Evolutionary conservation across 169 alveolate species (phyloP).

Genomic region (Cytauxzoon felis): DNA sequence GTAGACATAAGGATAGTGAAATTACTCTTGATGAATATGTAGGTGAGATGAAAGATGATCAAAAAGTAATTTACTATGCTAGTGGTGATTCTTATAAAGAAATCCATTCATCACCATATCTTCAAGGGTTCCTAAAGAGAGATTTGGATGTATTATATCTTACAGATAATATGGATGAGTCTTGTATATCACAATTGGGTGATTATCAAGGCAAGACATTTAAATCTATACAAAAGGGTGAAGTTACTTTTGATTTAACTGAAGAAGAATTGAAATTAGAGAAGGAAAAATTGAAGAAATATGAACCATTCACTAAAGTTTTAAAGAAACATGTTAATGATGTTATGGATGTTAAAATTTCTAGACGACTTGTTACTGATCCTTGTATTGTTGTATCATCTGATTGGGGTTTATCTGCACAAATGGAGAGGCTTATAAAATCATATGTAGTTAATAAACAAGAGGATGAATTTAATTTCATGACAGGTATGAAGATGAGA

Average conservation of each 20-base stretch:
- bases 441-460: slow-evolving; percentile 79
- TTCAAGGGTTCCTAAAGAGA: slow-evolving; percentile 86
- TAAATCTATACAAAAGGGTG: slow-evolving; percentile 82
- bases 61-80: slow-evolving; percentile 88
- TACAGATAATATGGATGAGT: slow-evolving; percentile 93
- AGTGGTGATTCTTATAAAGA: slow-evolving; percentile 83
- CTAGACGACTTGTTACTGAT: slow-evolving; percentile 80
- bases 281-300: slow-evolving; percentile 63
- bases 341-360: slow-evolving; percentile 74
- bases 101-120: slow-evolving; percentile 84
- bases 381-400: slow-evolving; percentile 85
- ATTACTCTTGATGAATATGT: slow-evolving; percentile 86
- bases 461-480: slow-evolving; percentile 45
- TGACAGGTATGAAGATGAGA: slow-evolving; percentile 73
- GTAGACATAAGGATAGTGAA: slow-evolving; percentile 77
- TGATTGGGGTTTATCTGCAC: slow-evolving; percentile 88
- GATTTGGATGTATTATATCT: slow-evolving; percentile 91
- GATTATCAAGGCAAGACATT: slow-evolving; percentile 83
- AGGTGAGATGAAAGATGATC: slow-evolving; percentile 89
- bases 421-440: slow-evolving; percentile 85
- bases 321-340: slow-evolving; percentile 76
- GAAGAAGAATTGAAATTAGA: slow-evolving; percentile 75
- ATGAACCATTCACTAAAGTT: slow-evolving; percentile 63
- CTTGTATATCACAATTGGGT: slow-evolving; percentile 82
- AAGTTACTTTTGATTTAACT: slow-evolving; percentile 71